Evolutionary conservation across 2,329 filamentous ascomycete genomes (phyloP).

Genomic region (Fusarium secorum): DNA sequence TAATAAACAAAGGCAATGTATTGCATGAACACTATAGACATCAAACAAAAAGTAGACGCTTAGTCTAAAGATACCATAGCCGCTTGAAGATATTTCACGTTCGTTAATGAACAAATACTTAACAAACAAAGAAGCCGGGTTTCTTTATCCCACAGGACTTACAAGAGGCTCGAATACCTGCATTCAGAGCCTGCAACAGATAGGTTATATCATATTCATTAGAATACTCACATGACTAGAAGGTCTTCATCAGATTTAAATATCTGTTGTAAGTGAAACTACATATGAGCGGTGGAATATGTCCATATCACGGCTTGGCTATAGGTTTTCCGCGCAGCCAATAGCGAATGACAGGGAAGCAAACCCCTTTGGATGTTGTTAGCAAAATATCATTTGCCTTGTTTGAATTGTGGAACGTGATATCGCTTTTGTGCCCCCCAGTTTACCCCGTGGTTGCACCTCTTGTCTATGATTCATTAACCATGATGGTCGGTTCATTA

Average conservation of each 20-base stretch:
- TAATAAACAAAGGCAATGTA: neutral
- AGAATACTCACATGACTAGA: neutral
- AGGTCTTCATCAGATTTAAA: neutral
- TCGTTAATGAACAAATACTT: neutral
- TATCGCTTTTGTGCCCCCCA: neutral
- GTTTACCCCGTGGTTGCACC: too few species aligned
- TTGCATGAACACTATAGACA: neutral
- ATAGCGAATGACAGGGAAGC: neutral
- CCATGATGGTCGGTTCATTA: too few species aligned
- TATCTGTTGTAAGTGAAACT: neutral
- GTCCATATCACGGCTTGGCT: too few species aligned
- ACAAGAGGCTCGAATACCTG: neutral
- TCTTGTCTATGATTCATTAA: too few species aligned
- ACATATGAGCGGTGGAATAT: neutral
- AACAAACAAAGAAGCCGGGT: neutral
- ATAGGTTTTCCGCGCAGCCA: too few species aligned
- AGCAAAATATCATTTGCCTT: too few species aligned
- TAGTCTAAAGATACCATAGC: neutral
- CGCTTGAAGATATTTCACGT: neutral
- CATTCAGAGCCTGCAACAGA: neutral
- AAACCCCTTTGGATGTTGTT: neutral
- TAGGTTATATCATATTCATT: neutral
- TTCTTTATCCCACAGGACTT: neutral
- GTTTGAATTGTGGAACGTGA: neutral
- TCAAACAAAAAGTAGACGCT: neutral